Conservation (phyloP, 805 yeast genomes). For the Sugiyamaella chiloensis region DNA sequence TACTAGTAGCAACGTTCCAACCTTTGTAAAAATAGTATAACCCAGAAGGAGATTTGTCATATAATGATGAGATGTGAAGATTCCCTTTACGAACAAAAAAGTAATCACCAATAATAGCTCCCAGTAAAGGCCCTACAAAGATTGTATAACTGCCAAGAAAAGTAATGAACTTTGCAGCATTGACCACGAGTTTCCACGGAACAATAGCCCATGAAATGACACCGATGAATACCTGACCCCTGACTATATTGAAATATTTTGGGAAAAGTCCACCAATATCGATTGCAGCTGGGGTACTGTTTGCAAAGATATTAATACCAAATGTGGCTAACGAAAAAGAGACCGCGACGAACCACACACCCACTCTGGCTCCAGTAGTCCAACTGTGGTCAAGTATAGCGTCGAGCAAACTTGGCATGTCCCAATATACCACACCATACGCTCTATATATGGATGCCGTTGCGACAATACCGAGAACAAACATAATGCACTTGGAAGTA, state of each 20-base stretch:
- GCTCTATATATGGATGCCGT: constrained; percentile 44
- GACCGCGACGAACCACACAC: constrained; percentile 15
- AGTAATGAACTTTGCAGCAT: constrained; percentile 36
- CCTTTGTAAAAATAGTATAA: not conserved
- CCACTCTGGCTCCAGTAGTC: constrained; percentile 38
- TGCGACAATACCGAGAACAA: constrained; percentile 41
- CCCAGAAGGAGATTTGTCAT: not conserved
- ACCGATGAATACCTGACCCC: constrained; percentile 39
- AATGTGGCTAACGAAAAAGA: constrained; percentile 26
- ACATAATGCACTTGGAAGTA: constrained; percentile 14
- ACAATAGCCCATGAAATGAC: constrained; percentile 16
- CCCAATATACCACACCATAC: constrained; percentile 44
- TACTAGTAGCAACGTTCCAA: not conserved
- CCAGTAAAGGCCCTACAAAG: constrained; percentile 41
- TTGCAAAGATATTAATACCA: constrained; percentile 36
- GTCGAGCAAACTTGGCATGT: constrained; percentile 41
- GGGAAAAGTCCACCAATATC: constrained; percentile 58
- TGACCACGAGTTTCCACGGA: constrained; percentile 41
- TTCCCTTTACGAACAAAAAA: constrained; percentile 40
- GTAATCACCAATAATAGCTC: constrained; percentile 39
- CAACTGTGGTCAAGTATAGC: constrained; percentile 41
- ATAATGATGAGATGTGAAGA: not conserved
- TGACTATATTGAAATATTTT: constrained; percentile 53
- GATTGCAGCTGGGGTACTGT: constrained; percentile 40
- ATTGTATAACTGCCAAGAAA: constrained; percentile 39